A percentile compares a stretch with the other conserved stretches of the same genome.
Conservation (phyloP, 306 rosid genomes). For the Begonia masoniana region DNA sequence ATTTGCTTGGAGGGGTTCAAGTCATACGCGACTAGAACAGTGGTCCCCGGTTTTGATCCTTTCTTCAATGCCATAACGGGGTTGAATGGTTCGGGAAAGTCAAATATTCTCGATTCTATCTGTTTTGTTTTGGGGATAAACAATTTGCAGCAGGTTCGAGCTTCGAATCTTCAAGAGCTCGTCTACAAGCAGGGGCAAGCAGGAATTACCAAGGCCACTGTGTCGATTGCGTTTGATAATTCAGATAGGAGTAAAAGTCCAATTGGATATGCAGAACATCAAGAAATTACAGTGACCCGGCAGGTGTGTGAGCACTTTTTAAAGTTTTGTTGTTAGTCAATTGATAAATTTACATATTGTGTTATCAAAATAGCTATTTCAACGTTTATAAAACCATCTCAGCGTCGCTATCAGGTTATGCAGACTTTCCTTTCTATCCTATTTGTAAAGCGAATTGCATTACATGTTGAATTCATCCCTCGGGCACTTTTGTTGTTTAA, state of each 20-base stretch:
- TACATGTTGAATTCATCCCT: no score
- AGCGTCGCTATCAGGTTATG: no score
- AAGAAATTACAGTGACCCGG: slow-evolving; percentile 79
- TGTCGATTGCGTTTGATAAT: slow-evolving; percentile 74
- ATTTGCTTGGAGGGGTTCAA: slow-evolving; percentile 92
- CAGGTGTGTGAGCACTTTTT: slow-evolving; percentile 37
- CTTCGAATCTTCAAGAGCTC: slow-evolving; percentile 89
- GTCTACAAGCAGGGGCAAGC: slow-evolving; percentile 98
- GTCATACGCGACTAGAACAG: slow-evolving; percentile 87
- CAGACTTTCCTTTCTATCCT: no score
- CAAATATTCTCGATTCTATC: slow-evolving; percentile 84
- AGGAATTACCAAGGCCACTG: slow-evolving; percentile 93
- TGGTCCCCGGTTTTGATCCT: slow-evolving; percentile 79
- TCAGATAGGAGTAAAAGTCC: slow-evolving; percentile 63
- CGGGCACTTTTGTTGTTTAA: no score
- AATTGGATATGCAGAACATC: slow-evolving; percentile 66
- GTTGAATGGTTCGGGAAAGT: slow-evolving; percentile 90
- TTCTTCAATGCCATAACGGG: slow-evolving; percentile 91
- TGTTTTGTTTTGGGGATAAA: slow-evolving; percentile 90
- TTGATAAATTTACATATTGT: no score
- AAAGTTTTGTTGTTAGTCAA: background rate
- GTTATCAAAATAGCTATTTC: no score
- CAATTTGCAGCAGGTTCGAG: slow-evolving; percentile 86
- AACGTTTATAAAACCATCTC: no score
- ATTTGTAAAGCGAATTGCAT: no score